These are phyloP conservation scores for Phylloporus sp. DNA, from an alignment of 768 basidiomycete genomes.

Conservation along the genomic window DNA sequence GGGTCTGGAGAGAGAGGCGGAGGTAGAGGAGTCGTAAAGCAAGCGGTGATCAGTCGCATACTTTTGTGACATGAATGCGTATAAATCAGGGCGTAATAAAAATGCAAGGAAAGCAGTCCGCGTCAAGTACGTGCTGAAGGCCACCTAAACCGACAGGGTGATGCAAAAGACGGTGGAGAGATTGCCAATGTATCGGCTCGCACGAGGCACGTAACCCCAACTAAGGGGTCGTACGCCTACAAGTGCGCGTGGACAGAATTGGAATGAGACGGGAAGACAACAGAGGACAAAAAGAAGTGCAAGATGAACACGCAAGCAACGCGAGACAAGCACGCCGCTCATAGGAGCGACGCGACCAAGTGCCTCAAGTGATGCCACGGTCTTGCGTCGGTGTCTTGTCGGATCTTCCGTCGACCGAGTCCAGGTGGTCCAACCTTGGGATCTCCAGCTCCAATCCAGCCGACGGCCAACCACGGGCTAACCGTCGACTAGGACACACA, in stretches of 20 bases:
- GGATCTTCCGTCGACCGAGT: slow-evolving; percentile 46
- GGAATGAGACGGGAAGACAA: slow-evolving; percentile 45
- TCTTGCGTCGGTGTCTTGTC: slow-evolving; percentile 73
- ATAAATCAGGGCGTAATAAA: slow-evolving; percentile 44
- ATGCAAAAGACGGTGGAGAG: slow-evolving; percentile 28
- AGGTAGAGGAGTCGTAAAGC: slow-evolving; percentile 22
- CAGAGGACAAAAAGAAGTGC: slow-evolving; percentile 39
- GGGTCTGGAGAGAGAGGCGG: slow-evolving; percentile 15
- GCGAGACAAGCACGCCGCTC: slow-evolving; percentile 52
- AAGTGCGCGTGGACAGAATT: slow-evolving; percentile 50
- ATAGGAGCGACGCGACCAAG: slow-evolving; percentile 44
- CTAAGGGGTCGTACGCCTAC: slow-evolving; percentile 77
- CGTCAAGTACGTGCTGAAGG: slow-evolving; percentile 22
- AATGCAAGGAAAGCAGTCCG: slow-evolving; percentile 31
- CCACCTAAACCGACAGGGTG: slow-evolving; percentile 24
- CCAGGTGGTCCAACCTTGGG: slow-evolving; percentile 50
- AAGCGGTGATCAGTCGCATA: slow-evolving; percentile 47
- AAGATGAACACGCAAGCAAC: slow-evolving; percentile 47
- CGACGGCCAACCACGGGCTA: slow-evolving; percentile 40
- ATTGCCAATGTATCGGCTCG: slow-evolving; percentile 72
- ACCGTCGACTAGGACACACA: slow-evolving; percentile 25
- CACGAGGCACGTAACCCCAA: slow-evolving; percentile 78
- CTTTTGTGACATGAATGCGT: slow-evolving; percentile 26
- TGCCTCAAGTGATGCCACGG: slow-evolving; percentile 54
- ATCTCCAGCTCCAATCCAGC: slow-evolving; percentile 29